phyloP scores from a whole-genome alignment of 2,329 filamentous ascomycete species.

The Daldinia sp. region DNA sequence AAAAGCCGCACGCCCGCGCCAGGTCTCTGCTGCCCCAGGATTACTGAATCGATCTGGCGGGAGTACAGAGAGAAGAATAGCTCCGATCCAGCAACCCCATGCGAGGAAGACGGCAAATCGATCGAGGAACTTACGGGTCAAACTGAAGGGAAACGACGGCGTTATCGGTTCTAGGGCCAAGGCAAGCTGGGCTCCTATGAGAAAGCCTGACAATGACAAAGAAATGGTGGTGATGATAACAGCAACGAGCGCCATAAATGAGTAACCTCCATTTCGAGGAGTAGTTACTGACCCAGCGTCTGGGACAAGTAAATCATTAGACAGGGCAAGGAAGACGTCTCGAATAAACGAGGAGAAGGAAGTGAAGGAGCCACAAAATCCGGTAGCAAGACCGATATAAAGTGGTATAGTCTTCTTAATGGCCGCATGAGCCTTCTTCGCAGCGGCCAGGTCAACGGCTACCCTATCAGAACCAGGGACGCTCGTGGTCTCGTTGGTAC shows the following conservation, averaged over 20 bases:
- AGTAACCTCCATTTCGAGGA: constrained; percentile 75
- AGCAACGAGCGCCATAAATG: constrained; percentile 81
- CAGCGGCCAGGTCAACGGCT: constrained; percentile 52
- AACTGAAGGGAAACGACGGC: constrained; percentile 66
- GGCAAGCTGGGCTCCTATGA: constrained; percentile 79
- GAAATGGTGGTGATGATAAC: constrained; percentile 77
- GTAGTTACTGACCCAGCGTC: constrained; percentile 50
- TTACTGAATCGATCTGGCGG: constrained; percentile 65
- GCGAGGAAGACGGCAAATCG: constrained; percentile 69
- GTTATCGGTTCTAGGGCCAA: constrained; percentile 64
- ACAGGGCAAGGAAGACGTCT: constrained; percentile 79
- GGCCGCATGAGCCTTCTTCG: constrained; percentile 66
- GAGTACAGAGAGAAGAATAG: constrained; percentile 74
- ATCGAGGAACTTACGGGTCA: constrained; percentile 70
- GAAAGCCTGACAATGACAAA: constrained; percentile 74
- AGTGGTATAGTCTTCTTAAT: constrained; percentile 87
- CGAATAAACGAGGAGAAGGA: constrained; percentile 88
- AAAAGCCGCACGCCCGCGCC: constrained; percentile 80
- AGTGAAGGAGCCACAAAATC: constrained; percentile 89
- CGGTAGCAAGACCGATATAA: constrained; percentile 86
- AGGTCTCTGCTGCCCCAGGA: constrained; percentile 58
- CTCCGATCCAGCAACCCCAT: constrained; percentile 79
- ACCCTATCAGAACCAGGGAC: constrained; percentile 20
- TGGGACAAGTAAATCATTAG: constrained; percentile 73
- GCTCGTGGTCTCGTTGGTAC: constrained; percentile 51